Percentiles rank a stretch among this genome's conserved stretches.
phyloP scores from a whole-genome alignment of 2,329 filamentous ascomycete species.

The Sporothrix mexicana region DNA sequence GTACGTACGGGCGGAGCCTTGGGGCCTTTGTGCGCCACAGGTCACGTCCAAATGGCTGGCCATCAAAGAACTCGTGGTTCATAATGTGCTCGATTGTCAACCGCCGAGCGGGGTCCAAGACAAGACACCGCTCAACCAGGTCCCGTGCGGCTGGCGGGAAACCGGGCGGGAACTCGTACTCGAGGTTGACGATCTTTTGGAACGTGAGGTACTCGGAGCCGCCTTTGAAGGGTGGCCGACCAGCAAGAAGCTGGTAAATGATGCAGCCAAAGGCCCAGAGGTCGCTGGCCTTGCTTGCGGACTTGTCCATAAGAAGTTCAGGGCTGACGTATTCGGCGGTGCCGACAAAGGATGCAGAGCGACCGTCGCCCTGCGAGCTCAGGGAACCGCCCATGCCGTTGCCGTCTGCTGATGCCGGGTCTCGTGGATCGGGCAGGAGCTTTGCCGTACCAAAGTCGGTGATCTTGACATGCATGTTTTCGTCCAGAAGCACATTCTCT shows the following conservation, averaged over 20 bases:
- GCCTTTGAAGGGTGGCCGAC: conserved; percentile 95
- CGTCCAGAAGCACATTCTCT: conserved; percentile 93
- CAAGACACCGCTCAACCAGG: conserved; percentile 85
- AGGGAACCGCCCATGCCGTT: conserved; percentile 23
- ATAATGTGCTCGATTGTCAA: conserved; percentile 96
- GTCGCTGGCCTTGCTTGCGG: conserved; percentile 96
- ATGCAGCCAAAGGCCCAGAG: conserved; percentile 99
- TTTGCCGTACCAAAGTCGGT: conserved; percentile 99
- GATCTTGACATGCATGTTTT: conserved; percentile 97
- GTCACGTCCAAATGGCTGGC: conserved; percentile 79
- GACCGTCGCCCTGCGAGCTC: conserved; percentile 61
- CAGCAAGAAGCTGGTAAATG: conserved; percentile 92
- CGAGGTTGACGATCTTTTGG: conserved; percentile 93
- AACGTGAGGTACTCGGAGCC: conserved; percentile 96
- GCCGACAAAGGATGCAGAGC: conserved; percentile 93
- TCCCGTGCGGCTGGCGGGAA: conserved; percentile 88
- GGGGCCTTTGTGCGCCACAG: conserved; percentile 92
- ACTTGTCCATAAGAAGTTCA: conserved; percentile 94
- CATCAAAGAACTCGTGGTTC: conserved; percentile 93
- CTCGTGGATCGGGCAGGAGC: conserved; percentile 69
- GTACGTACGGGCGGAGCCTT: conserved; percentile 80
- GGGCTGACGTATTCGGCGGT: conserved; percentile 98
- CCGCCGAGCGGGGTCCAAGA: conserved; percentile 82
- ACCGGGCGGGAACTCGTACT: conserved; percentile 89
- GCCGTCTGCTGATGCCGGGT: conserved; percentile 52